These are phyloP conservation scores for Symbiodinium pilosum DNA, from an alignment of 73 alveolate genomes.

Conservation along the genomic window DNA sequence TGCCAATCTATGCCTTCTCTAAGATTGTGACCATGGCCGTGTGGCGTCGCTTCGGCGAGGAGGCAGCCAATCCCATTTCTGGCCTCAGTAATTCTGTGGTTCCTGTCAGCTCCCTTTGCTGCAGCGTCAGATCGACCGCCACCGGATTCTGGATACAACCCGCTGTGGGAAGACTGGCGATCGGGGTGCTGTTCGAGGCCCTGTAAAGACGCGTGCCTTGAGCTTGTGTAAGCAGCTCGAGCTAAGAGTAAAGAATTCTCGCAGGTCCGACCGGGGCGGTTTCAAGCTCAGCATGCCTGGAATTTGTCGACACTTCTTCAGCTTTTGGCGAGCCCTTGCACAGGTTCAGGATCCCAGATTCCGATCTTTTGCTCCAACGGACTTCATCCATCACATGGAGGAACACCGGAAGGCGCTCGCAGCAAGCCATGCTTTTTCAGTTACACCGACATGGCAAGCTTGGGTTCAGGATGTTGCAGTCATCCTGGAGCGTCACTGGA, in stretches of 20 bases:
- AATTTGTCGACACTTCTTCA: background rate
- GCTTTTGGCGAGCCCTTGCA: too few relatives aligned
- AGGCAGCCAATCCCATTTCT: conserved; percentile 29
- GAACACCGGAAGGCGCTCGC: conserved; percentile 86
- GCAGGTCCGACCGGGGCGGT: conserved; percentile 2
- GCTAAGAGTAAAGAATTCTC: background rate
- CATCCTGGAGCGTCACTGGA: conserved; percentile 90
- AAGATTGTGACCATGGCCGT: conserved; percentile 89
- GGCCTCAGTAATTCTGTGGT: background rate
- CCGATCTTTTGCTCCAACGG: conserved; percentile 66
- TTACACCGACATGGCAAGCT: background rate
- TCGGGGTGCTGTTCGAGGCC: conserved; percentile 18
- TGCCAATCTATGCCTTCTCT: too few relatives aligned
- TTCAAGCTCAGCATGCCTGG: background rate
- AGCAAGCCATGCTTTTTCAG: too few relatives aligned
- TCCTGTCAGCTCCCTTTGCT: background rate
- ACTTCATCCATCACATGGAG: conserved; percentile 78
- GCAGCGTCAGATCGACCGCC: conserved; percentile 63
- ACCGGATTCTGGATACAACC: conserved; percentile 88
- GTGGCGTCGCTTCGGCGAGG: conserved; percentile 93
- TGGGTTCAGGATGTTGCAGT: conserved; percentile 50
- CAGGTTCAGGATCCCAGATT: conserved; percentile 6
- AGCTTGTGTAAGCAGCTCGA: background rate
- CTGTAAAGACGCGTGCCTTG: background rate
- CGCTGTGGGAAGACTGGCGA: conserved; percentile 78